Evolutionary conservation across 2,329 filamentous ascomycete species (phyloP).

Genomic region (Teratosphaeria epicoccoides): DNA sequence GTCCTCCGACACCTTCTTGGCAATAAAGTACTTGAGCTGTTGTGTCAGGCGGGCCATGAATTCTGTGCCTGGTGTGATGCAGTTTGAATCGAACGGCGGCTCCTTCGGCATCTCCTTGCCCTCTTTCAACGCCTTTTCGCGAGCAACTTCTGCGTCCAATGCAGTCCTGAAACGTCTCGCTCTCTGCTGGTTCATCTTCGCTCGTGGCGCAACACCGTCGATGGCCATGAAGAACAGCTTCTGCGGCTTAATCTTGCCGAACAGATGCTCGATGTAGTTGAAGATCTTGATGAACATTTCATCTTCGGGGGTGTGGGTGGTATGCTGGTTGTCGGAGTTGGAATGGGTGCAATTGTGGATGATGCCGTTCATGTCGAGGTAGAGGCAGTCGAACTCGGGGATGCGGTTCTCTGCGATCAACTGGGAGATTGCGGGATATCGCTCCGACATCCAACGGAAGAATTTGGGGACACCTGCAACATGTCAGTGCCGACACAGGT

Average conservation of each 20-base stretch:
- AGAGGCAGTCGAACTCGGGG: constrained; percentile 96
- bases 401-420: constrained; percentile 98
- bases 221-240: constrained; percentile 99
- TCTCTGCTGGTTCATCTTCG: constrained; percentile 99
- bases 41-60: constrained; percentile 96
- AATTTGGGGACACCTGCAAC: constrained; percentile 74
- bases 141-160: constrained; percentile 76
- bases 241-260: constrained; percentile 97
- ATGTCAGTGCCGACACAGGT: constrained; percentile 18
- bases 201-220: constrained; percentile 90
- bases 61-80: constrained; percentile 91
- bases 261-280: constrained; percentile 98
- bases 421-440: constrained; percentile 96
- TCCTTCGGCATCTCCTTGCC: constrained; percentile 91
- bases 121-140: constrained; percentile 82
- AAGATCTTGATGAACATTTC: constrained; percentile 99
- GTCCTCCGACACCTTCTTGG: constrained; percentile 96
- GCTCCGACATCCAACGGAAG: constrained; percentile 98
- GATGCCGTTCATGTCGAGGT: constrained; percentile 98
- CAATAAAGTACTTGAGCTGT: constrained; percentile 96
- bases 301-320: constrained; percentile 88
- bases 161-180: constrained; percentile 91
- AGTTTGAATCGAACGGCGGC: constrained; percentile 95
- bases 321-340: constrained; percentile 82
- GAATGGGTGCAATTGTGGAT: constrained; percentile 99